phyloP scores from a whole-genome alignment of 148 eudicot genomes.

The Rhododendron molle region DNA sequence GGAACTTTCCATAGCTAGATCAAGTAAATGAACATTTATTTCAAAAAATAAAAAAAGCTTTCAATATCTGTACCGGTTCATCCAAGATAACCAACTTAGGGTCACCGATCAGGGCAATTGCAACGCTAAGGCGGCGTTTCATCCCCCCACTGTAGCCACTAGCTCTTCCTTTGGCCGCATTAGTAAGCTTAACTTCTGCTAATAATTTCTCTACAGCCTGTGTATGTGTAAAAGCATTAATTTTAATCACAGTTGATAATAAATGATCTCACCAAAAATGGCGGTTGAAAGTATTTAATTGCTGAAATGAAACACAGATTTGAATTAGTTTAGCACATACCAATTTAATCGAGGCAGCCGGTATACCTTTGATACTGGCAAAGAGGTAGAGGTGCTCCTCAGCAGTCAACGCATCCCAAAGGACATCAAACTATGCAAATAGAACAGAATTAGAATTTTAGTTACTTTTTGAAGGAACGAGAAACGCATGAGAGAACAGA shows the following conservation, averaged over 20 bases:
- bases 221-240: background rate
- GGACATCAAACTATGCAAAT: constrained; percentile 64
- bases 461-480: background rate
- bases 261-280: background rate
- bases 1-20: background rate
- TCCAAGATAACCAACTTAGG: constrained; percentile 80
- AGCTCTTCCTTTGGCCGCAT: constrained; percentile 60
- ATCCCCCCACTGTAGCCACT: constrained; percentile 87
- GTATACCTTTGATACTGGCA: constrained; percentile 79
- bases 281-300: background rate
- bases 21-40: background rate
- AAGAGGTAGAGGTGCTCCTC: constrained; percentile 63
- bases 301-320: background rate
- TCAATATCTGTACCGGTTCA: constrained; percentile 60
- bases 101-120: constrained; percentile 77
- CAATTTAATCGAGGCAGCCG: constrained; percentile 43
- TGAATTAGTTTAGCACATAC: constrained; percentile 25
- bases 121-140: constrained; percentile 92
- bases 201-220: constrained; percentile 58
- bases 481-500: no score
- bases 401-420: constrained; percentile 79
- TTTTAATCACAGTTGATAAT: background rate
- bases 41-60: background rate
- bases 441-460: background rate
- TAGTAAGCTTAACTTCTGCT: constrained; percentile 57